Percentiles rank a stretch among this genome's conserved stretches.
Evolutionary conservation across 2,329 filamentous ascomycete genomes (phyloP).

Genomic region (Pestalotiopsis fici): DNA sequence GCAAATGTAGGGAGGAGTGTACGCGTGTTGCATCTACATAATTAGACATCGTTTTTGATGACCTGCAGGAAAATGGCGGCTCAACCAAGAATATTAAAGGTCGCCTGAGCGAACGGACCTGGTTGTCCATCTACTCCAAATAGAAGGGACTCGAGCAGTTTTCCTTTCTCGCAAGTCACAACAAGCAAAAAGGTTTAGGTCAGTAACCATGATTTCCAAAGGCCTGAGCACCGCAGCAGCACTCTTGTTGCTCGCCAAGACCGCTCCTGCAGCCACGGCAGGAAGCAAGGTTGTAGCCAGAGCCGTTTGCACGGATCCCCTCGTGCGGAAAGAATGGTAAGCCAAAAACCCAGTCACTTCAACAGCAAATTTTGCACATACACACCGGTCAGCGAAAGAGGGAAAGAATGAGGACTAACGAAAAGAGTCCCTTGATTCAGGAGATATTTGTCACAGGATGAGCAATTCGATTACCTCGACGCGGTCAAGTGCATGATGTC

Average conservation of each 20-base stretch:
- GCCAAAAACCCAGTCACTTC: background rate
- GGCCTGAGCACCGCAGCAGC: background rate
- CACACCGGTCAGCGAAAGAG: background rate
- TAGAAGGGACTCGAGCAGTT: background rate
- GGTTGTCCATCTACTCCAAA: background rate
- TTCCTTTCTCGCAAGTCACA: no score
- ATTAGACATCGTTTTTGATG: no score
- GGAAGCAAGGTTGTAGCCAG: background rate
- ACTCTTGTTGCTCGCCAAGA: background rate
- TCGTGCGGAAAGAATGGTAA: constrained; percentile 8
- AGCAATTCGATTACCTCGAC: constrained; percentile 36
- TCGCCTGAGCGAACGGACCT: background rate
- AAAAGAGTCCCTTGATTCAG: background rate
- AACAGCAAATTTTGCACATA: background rate
- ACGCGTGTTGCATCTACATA: background rate
- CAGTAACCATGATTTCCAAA: background rate
- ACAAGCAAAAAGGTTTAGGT: no score
- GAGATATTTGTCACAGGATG: constrained; percentile 5
- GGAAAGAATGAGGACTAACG: no score
- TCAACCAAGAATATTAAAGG: background rate
- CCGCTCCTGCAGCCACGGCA: background rate
- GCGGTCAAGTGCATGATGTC: constrained; percentile 39
- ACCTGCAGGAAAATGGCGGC: no score
- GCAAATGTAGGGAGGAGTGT: background rate
- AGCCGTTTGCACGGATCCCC: background rate